Percentiles rank a stretch among this genome's conserved stretches.
phyloP scores from a whole-genome alignment of 1,139 yeast genomes.

The Kazachstania sp. region DNA sequence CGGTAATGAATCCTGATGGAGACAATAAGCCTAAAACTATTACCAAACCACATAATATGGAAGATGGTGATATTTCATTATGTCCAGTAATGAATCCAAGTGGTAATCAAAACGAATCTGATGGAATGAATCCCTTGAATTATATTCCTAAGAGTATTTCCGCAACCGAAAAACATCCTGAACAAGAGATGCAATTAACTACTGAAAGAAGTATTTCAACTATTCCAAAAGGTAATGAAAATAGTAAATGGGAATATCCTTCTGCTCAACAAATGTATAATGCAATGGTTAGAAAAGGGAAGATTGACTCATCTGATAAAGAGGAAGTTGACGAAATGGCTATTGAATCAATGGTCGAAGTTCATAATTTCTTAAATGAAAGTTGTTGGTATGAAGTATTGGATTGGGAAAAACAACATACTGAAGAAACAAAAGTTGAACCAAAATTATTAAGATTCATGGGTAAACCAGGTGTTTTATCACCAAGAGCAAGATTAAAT shows the following conservation, averaged over 20 bases:
- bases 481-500: conserved; percentile 80
- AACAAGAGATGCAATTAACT: conserved; percentile 69
- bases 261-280: conserved; percentile 98
- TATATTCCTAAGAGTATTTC: conserved; percentile 79
- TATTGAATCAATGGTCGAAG: conserved; percentile 93
- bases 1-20: conserved; percentile 16
- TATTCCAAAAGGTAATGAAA: conserved; percentile 79
- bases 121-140: conserved; percentile 57
- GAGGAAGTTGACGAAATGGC: conserved; percentile 85
- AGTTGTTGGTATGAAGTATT: conserved; percentile 96
- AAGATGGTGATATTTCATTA: conserved; percentile 12
- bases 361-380: conserved; percentile 91
- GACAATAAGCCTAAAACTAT: conserved; percentile 7
- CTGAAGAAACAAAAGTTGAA: conserved; percentile 42
- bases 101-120: conserved; percentile 13
- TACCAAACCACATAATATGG: conserved; percentile 7
- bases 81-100: conserved; percentile 20
- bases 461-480: conserved; percentile 80
- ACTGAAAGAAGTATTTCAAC: conserved; percentile 76
- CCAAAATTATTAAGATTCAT: conserved; percentile 83
- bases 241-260: conserved; percentile 86
- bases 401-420: conserved; percentile 72
- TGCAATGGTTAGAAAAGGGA: conserved; percentile 93
- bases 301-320: conserved; percentile 32
- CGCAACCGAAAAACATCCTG: conserved; percentile 55